phyloP scores from a whole-genome alignment of 306 rosid genomes.

The Vigna hirtella region DNA sequence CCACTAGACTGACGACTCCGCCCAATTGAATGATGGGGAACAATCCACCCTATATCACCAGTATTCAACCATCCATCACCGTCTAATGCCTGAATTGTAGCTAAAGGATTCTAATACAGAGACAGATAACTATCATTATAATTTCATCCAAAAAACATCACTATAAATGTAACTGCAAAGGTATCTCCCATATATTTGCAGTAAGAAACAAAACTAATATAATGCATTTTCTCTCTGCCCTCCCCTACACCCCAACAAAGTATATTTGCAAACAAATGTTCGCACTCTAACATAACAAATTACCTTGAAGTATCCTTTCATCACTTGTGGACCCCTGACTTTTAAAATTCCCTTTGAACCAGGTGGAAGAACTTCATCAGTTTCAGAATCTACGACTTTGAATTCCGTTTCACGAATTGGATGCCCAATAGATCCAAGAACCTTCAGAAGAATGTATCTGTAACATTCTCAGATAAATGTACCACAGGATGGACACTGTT shows the following conservation, averaged over 20 bases:
- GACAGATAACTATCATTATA: slow-evolving; percentile 35
- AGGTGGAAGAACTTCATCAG: slow-evolving; percentile 73
- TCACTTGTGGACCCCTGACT: slow-evolving; percentile 83
- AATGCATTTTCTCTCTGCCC: neutral
- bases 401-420: slow-evolving; percentile 76
- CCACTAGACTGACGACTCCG: slow-evolving; percentile 78
- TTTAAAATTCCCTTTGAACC: slow-evolving; percentile 86
- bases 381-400: slow-evolving; percentile 77
- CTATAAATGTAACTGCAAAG: neutral
- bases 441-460: slow-evolving; percentile 73
- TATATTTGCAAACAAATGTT: neutral
- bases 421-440: slow-evolving; percentile 92
- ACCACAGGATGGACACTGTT: slow-evolving; percentile 39
- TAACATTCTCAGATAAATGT: slow-evolving; percentile 54
- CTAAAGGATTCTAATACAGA: slow-evolving; percentile 69
- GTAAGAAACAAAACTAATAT: neutral
- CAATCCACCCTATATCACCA: slow-evolving; percentile 95
- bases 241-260: neutral
- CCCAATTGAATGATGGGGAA: slow-evolving; percentile 77
- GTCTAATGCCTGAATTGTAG: slow-evolving; percentile 73
- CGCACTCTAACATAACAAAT: slow-evolving; percentile 35
- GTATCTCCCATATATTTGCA: neutral
- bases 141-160: slow-evolving; percentile 29
- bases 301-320: slow-evolving; percentile 97
- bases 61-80: slow-evolving; percentile 86